phyloP scores from a whole-genome alignment of 768 basidiomycete genomes.

The Podaxis mareebaensis region DNA sequence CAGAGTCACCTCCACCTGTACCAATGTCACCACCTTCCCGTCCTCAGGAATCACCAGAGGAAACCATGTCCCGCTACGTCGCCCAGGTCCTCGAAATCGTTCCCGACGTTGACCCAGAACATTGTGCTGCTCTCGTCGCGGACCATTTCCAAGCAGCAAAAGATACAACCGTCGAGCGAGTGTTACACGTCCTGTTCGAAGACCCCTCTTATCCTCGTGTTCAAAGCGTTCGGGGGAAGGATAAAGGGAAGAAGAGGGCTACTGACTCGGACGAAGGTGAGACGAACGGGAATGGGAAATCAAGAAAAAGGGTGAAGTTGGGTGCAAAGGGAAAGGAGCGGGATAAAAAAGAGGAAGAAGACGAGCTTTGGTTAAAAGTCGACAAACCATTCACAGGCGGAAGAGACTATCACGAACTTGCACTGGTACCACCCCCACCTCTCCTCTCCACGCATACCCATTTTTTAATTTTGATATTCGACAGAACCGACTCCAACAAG shows the following conservation, averaged over 20 bases:
- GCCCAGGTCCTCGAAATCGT: constrained; percentile 65
- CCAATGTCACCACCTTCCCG: constrained; percentile 4
- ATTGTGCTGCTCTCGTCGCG: constrained; percentile 50
- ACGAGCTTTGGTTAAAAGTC: constrained; percentile 52
- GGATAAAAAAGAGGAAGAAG: constrained; percentile 29
- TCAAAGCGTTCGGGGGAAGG: constrained; percentile 25
- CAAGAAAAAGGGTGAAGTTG: constrained; percentile 33
- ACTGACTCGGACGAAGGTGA: constrained; percentile 28
- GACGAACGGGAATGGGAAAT: constrained; percentile 5
- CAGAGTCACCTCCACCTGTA: neutral
- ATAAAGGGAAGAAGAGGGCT: constrained; percentile 30
- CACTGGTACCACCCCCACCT: constrained; percentile 43
- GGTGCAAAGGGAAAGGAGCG: constrained; percentile 33
- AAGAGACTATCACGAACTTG: constrained; percentile 46
- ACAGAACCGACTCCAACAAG: constrained; percentile 52
- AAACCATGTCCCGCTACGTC: constrained; percentile 27
- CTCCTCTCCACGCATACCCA: constrained; percentile 1
- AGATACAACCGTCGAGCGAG: constrained; percentile 47
- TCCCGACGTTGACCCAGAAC: constrained; percentile 65
- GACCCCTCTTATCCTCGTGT: constrained; percentile 58
- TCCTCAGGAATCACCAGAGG: constrained; percentile 12
- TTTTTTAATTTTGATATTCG: neutral
- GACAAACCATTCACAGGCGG: constrained; percentile 47
- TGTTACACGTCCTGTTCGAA: constrained; percentile 66
- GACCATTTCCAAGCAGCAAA: constrained; percentile 37